phyloP scores from a whole-genome alignment of 2,329 filamentous ascomycete species.

The Cercospora beticola region DNA sequence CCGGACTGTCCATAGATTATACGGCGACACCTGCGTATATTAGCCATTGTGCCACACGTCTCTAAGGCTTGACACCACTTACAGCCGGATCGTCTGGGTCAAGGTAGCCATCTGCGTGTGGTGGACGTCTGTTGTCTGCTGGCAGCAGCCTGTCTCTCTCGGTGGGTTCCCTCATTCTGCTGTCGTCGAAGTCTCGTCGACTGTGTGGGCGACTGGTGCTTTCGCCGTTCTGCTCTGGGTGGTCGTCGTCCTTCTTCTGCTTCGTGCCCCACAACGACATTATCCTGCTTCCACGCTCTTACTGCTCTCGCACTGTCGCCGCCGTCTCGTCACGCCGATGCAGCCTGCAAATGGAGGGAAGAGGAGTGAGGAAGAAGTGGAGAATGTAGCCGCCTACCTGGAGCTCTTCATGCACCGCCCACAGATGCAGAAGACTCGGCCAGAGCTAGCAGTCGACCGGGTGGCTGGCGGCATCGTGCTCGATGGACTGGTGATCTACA shows the following conservation, averaged over 20 bases:
- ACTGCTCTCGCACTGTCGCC: conserved; percentile 12
- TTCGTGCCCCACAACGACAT: conserved; percentile 60
- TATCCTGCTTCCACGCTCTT: conserved; percentile 20
- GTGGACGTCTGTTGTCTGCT: conserved; percentile 49
- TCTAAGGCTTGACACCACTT: conserved; percentile 35
- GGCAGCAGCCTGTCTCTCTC: conserved; percentile 69
- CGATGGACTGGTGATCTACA: neutral
- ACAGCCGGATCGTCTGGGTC: conserved; percentile 81
- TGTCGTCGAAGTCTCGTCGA: conserved; percentile 24
- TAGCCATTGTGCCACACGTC: conserved; percentile 23
- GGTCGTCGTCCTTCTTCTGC: conserved; percentile 45
- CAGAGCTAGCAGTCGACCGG: conserved; percentile 4
- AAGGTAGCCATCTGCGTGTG: conserved; percentile 65
- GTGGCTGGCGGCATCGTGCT: conserved; percentile 13
- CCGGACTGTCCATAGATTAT: conserved; percentile 91
- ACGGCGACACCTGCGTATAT: conserved; percentile 65
- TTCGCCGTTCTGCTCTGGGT: conserved; percentile 36
- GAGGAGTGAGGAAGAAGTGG: neutral
- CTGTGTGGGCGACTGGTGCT: conserved; percentile 22
- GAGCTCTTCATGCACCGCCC: neutral
- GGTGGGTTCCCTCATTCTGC: conserved; percentile 48
- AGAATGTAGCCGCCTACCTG: conserved; percentile 8
- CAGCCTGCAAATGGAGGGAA: neutral
- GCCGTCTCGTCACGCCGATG: neutral
- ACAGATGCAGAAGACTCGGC: neutral